phyloP scores from a whole-genome alignment of 768 basidiomycete species.

The Chalciporus piperatus region DNA sequence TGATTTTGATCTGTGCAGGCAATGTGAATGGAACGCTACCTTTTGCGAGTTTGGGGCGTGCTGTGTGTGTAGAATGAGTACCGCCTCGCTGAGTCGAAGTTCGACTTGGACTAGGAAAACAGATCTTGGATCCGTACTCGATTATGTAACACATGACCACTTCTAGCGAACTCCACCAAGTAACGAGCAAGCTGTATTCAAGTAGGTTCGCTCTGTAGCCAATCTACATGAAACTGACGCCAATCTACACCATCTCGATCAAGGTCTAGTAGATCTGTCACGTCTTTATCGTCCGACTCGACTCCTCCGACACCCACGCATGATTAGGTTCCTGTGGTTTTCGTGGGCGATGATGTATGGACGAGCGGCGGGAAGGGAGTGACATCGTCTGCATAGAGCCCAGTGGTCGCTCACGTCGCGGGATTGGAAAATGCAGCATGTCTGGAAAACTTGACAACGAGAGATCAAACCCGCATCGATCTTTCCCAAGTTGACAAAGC shows the following conservation, averaged over 20 bases:
- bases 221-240: constrained; percentile 55
- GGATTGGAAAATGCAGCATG: constrained; percentile 16
- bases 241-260: constrained; percentile 37
- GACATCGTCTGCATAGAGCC: constrained; percentile 34
- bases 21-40: constrained; percentile 4
- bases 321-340: constrained; percentile 29
- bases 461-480: constrained; percentile 33
- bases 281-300: constrained; percentile 36
- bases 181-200: constrained; percentile 1
- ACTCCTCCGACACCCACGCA: constrained; percentile 42
- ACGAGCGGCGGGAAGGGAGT: constrained; percentile 33
- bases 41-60: not conserved
- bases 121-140: no score
- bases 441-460: constrained; percentile 37
- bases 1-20: constrained; percentile 16
- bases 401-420: constrained; percentile 28
- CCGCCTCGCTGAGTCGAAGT: not conserved
- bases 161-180: not conserved
- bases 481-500: constrained; percentile 40
- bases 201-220: constrained; percentile 22
- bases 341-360: constrained; percentile 26
- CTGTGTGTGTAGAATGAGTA: not conserved
- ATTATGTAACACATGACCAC: constrained; percentile 19
- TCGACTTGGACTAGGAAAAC: no score
- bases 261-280: constrained; percentile 10